Evolutionary conservation across 495 filamentous ascomycete genomes (phyloP), one percentile per base, ranked within the genome.

Genomic region (Penicillium simplicissimum): DNA sequence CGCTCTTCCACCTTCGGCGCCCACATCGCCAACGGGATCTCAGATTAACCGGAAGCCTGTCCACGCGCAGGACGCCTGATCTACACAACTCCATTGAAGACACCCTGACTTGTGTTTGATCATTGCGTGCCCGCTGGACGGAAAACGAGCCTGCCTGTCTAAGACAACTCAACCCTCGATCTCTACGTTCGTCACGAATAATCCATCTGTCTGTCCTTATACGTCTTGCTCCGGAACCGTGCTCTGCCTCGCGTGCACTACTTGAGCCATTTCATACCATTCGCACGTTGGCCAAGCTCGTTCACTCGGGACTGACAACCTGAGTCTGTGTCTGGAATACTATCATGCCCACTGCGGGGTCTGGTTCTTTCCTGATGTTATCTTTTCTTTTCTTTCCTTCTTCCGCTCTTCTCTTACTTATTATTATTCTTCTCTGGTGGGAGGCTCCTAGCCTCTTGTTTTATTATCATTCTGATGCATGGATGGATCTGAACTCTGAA

Each of bases 31-130:
- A 38, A 58, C 63, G 2, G 59, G 51, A 55, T 63, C 62, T 19
- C 48, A 61, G 35, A 66, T 73, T 52, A 59, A 48, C 53, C 62
- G 68, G 59, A 74, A 71, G 67, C 81, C 83, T n/a, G 52, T 71
- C 42, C 48, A 55, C 17, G 10, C 43, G 2, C 55, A 43, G 49
- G 49, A 59, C 19, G 49, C 59, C 40, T 71, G 64, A 56, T 58
- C 48, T 61, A 43, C 37, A 59, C 23, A 36, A n/a, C 25, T 31
- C 8, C 2, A 21, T 8, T 11, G 21, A 51, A 53, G 8, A 53
- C 14, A 36, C 51, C 51, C 17, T n/a, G 51, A 34, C 19, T n/a
- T 15, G 19, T 64, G 58, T 52, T 47, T 40, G 43, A 52, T 59
- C 65, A 45, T 64, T n/a, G 56, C 58, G 52, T 53, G 28, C 45